Conservation (phyloP, 306 rosid genomes). For the Quercus rubra region DNA sequence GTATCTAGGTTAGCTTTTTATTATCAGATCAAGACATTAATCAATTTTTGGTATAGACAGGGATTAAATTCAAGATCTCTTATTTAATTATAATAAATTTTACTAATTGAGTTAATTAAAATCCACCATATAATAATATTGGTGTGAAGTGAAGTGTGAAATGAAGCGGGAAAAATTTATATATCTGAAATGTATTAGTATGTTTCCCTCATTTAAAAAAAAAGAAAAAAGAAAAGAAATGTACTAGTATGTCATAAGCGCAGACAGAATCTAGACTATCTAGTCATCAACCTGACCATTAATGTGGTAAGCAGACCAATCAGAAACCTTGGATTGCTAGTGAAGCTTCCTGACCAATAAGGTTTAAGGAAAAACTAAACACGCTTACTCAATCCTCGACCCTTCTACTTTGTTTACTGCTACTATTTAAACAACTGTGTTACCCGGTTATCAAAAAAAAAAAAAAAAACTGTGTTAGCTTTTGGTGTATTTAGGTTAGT, state of each 20-base stretch:
- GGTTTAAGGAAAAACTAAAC: neutral
- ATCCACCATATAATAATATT: rapidly evolving
- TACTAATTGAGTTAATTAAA: rapidly evolving
- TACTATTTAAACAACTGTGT: no score
- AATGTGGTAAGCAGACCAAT: neutral
- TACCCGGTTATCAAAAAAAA: no score
- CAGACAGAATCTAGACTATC: no score
- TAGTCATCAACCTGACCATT: no score
- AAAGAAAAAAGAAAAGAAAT: no score
- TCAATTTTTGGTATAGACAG: rapidly evolving
- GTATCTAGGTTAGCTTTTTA: rapidly evolving
- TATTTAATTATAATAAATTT: rapidly evolving
- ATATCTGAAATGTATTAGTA: no score
- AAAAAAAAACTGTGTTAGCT: no score
- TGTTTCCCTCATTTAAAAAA: no score
- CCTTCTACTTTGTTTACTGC: neutral
- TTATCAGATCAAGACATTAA: rapidly evolving
- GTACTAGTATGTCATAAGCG: no score
- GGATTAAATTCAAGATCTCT: rapidly evolving
- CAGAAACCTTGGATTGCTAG: neutral
- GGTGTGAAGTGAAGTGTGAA: no score
- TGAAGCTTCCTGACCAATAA: neutral
- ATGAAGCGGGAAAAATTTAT: no score
- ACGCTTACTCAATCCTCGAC: neutral
- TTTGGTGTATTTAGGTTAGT: no score